phyloP scores from a whole-genome alignment of 2,329 filamentous ascomycete species.

The Onygenales sp. region DNA sequence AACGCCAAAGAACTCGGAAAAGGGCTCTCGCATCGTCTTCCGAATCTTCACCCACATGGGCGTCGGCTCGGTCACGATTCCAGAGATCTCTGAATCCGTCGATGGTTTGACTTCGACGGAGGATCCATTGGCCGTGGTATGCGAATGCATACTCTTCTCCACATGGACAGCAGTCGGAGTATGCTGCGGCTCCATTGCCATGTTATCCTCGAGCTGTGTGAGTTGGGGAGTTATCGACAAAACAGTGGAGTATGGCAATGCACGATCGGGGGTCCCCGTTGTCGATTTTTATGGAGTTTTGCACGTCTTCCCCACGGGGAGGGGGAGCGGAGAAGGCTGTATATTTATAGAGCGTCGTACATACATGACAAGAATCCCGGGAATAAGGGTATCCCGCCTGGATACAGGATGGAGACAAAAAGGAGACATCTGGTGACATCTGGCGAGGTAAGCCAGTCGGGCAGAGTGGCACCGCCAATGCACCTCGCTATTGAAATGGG shows the following conservation, averaged over 20 bases:
- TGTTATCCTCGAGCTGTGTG: neutral
- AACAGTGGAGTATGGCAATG: neutral
- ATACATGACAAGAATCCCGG: neutral
- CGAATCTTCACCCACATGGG: conserved; percentile 47
- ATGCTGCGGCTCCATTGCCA: neutral
- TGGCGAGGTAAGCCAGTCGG: too few relatives aligned
- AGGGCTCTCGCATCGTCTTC: conserved; percentile 44
- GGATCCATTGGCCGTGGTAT: neutral
- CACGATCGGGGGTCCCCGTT: neutral
- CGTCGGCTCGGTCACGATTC: neutral
- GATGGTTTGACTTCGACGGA: neutral
- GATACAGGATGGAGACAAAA: neutral
- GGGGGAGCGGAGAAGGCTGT: neutral
- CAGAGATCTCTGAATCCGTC: neutral
- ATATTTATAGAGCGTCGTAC: neutral
- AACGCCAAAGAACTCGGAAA: conserved; percentile 59
- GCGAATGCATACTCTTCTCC: neutral
- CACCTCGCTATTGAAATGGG: too few relatives aligned
- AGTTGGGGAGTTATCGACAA: neutral
- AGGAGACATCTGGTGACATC: too few relatives aligned
- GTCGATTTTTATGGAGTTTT: neutral
- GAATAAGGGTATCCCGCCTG: neutral
- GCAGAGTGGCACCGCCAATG: too few relatives aligned
- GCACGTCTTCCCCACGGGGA: neutral
- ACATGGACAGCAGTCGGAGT: neutral